Conservation (phyloP, 2,329 filamentous ascomycete genomes). For the Ascochyta rabiei region DNA sequence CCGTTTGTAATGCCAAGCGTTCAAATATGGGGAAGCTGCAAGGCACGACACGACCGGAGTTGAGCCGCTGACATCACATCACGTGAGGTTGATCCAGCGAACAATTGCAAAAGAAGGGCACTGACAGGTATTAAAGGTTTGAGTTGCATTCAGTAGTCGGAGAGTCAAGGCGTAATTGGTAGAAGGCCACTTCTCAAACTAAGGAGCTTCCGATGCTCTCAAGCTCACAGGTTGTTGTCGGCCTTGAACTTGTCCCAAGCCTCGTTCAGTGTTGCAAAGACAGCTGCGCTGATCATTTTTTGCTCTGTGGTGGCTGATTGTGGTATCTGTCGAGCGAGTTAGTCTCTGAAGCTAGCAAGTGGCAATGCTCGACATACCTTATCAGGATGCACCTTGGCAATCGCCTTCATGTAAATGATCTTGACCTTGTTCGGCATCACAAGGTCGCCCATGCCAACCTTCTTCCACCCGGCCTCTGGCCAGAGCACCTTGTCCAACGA, state of each 20-base stretch:
- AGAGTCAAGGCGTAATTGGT: not conserved
- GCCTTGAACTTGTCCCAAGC: conserved; percentile 72
- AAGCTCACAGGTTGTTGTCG: conserved; percentile 55
- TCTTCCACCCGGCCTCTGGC: conserved; percentile 94
- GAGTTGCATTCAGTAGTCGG: not conserved
- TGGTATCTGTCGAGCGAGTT: conserved; percentile 54
- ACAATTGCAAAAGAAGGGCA: not conserved
- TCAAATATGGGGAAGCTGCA: conserved; percentile 24
- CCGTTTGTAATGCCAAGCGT: conserved; percentile 26
- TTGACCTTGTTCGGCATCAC: conserved; percentile 95
- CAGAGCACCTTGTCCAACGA: conserved; percentile 90
- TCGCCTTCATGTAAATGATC: conserved; percentile 98
- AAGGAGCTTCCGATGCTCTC: no score
- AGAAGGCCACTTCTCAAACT: not conserved
- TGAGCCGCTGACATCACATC: conserved; percentile 21
- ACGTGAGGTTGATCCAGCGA: not conserved
- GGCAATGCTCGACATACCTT: conserved; percentile 68
- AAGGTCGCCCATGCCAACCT: conserved; percentile 90
- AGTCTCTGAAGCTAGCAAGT: not conserved
- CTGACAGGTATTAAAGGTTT: not conserved
- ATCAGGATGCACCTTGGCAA: conserved; percentile 97
- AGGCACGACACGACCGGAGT: conserved; percentile 19
- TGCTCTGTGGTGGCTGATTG: conserved; percentile 70
- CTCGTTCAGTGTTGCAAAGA: conserved; percentile 69
- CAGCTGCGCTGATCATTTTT: conserved; percentile 68